Conservation (phyloP, 306 rosid genomes). For the Vigna mungo region DNA sequence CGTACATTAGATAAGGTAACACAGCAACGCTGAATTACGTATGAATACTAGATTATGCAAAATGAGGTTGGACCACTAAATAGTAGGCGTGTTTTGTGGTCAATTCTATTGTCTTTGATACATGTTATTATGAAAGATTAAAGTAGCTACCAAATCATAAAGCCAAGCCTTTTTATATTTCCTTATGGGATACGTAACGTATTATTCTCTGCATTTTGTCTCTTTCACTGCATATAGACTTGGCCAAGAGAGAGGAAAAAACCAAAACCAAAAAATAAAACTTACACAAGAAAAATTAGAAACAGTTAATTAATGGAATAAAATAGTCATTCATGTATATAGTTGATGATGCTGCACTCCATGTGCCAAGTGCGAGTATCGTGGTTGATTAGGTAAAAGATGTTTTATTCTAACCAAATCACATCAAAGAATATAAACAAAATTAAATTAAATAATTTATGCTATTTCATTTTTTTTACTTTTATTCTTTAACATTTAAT, state of each 20-base stretch:
- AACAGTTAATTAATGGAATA: background rate
- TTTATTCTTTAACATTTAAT: no score
- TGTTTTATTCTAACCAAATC: background rate
- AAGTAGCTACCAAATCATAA: background rate
- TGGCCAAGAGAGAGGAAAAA: background rate
- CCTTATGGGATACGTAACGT: constrained; percentile 16
- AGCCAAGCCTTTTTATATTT: background rate
- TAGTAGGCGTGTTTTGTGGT: background rate
- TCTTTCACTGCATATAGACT: background rate
- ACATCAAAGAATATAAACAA: constrained; percentile 1
- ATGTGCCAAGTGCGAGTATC: constrained; percentile 26
- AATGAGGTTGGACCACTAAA: no score
- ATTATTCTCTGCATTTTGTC: constrained; percentile 18
- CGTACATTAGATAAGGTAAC: no score
- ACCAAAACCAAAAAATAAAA: no score
- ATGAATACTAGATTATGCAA: no score
- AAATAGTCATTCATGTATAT: background rate
- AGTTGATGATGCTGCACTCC: background rate
- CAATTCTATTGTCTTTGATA: constrained; percentile 16
- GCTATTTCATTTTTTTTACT: no score
- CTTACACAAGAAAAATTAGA: background rate
- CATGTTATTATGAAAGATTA: background rate
- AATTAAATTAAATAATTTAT: background rate
- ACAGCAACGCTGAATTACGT: no score
- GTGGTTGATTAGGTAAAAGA: constrained; percentile 11